Evolutionary conservation across 306 rosid species (phyloP).

Genomic region (Acmispon strigosus): DNA sequence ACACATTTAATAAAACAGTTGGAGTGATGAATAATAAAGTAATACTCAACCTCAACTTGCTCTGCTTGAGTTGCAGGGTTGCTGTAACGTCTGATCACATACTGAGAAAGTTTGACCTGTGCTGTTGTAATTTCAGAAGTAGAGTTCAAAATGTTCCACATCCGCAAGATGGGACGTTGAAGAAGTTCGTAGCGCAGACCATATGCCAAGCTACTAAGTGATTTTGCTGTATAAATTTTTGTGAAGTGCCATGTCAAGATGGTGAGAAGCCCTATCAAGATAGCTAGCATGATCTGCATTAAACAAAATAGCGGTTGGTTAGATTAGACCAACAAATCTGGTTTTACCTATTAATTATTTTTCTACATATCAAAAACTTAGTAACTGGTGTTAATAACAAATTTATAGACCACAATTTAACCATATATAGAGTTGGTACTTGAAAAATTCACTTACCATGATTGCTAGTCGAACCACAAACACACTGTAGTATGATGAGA

Average conservation of each 20-base stretch:
- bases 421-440: background rate
- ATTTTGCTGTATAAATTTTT: conserved; percentile 74
- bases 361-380: background rate
- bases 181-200: conserved; percentile 90
- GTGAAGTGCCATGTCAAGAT: conserved; percentile 98
- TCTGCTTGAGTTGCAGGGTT: conserved; percentile 80
- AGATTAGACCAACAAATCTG: background rate
- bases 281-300: conserved; percentile 87
- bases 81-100: conserved; percentile 65
- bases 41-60: conserved; percentile 76
- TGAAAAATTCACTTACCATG: conserved; percentile 60
- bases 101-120: conserved; percentile 83
- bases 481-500: conserved; percentile 93
- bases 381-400: background rate
- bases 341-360: background rate
- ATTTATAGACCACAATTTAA: background rate
- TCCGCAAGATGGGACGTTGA: conserved; percentile 84
- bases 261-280: conserved; percentile 85
- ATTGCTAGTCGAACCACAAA: conserved; percentile 94
- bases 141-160: conserved; percentile 96
- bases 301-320: background rate
- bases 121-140: conserved; percentile 86
- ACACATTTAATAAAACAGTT: background rate
- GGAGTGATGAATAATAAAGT: background rate
- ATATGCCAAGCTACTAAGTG: conserved; percentile 76